Percentiles rank a stretch among this genome's conserved stretches.
Conservation (phyloP, 1,284 basidiomycete genomes). For the Pyrrhoderma lamaoense region DNA sequence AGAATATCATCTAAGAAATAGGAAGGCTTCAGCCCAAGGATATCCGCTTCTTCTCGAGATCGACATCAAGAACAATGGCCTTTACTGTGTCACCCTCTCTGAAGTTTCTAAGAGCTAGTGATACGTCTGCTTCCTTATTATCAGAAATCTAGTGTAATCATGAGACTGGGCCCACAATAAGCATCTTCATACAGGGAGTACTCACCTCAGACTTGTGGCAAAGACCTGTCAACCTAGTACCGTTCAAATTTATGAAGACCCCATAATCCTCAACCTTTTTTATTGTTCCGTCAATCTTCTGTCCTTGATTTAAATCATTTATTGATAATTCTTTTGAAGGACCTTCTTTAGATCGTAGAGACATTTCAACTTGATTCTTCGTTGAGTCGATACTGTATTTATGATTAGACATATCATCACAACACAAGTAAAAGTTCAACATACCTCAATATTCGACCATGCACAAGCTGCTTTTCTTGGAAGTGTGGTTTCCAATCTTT, state of each 20-base stretch:
- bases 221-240: constrained; percentile 78
- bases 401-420: constrained; percentile 17
- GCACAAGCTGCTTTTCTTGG: constrained; percentile 76
- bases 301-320: constrained; percentile 61
- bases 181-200: constrained; percentile 3
- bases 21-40: constrained; percentile 89
- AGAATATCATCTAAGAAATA: constrained; percentile 48
- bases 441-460: constrained; percentile 76
- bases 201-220: constrained; percentile 89
- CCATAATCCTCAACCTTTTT: constrained; percentile 85
- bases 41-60: constrained; percentile 70
- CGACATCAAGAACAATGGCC: constrained; percentile 69
- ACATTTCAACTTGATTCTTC: constrained; percentile 80
- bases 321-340: constrained; percentile 40
- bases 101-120: constrained; percentile 76
- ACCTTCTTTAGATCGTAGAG: constrained; percentile 60
- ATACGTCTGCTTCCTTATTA: constrained; percentile 72
- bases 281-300: constrained; percentile 69
- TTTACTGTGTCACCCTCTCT: constrained; percentile 83
- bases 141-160: constrained; percentile 61
- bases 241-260: constrained; percentile 84
- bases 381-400: constrained; percentile 54
- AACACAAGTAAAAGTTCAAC: constrained; percentile 18
- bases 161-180: constrained; percentile 6
- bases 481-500: constrained; percentile 94